A percentile compares a stretch with the other conserved stretches of the same genome.
These are phyloP conservation scores for Diplogelasinospora grovesii DNA, from an alignment of 495 filamentous ascomycete species.

Conservation along the genomic window DNA sequence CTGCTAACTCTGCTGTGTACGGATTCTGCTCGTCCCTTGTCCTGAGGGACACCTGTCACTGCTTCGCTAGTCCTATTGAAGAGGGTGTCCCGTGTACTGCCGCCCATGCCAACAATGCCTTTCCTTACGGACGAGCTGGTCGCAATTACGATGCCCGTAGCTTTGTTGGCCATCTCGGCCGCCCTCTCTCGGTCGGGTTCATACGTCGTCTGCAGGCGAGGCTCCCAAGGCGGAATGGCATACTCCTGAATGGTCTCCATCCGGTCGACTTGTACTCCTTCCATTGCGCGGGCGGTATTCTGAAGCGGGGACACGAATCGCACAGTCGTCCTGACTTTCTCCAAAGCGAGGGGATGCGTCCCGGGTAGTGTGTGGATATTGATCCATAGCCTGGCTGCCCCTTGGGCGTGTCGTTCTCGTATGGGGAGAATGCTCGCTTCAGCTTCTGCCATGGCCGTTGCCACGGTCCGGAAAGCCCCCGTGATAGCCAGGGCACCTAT, in stretches of 20 bases:
- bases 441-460: conserved; percentile 3
- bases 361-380: too few relatives aligned
- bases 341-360: too few relatives aligned
- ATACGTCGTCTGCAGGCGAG: conserved; percentile 2
- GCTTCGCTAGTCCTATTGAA: conserved; percentile 7
- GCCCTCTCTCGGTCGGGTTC: conserved; percentile 7
- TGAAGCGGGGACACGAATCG: too few relatives aligned
- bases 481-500: conserved; percentile 3
- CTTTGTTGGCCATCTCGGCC: conserved; percentile 4
- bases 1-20: too few relatives aligned
- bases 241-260: too few relatives aligned
- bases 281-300: too few relatives aligned
- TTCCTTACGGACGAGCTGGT: conserved; percentile 8
- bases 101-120: too few relatives aligned
- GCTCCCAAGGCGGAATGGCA: conserved; percentile 8
- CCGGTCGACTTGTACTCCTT: too few relatives aligned
- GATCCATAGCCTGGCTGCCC: too few relatives aligned
- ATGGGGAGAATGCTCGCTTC: conserved; percentile 4
- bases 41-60: conserved; percentile 1
- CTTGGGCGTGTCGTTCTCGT: conserved; percentile 4
- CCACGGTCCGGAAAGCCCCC: conserved; percentile 6
- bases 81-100: conserved; percentile 6
- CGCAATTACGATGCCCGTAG: conserved; percentile 6
- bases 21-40: conserved; percentile 10
- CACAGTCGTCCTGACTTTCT: too few relatives aligned